Evolutionary conservation across 352 stramenopile species (phyloP), one percentile per base, ranked within the genome.

Genomic region (Phytophthora constricta): DNA sequence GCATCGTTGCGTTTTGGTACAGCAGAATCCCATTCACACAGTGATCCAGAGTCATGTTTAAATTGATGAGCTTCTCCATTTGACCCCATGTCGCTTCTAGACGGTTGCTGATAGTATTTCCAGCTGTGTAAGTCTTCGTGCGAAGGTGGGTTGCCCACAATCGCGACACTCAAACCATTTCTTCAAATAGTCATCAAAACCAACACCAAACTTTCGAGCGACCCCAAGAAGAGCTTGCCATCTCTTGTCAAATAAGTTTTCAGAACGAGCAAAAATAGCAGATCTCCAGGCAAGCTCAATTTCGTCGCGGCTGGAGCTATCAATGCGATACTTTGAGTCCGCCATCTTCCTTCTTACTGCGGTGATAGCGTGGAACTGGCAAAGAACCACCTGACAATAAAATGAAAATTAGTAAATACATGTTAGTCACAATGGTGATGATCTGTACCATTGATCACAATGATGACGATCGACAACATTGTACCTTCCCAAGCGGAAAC

Each of bases 361-460:
- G 2, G 37, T 60, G 26, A 60, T 51, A 9, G 37, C 52, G 27
- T 51, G 52, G 7, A 60, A 60, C n/a, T 60, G 52, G 13, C 37
- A 60, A 1, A 60, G 39, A n/a, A 60, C 37, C 4, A 60, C 41
- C 37, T 60, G 23, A n/a, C n/a, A n/a, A n/a, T n/a, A 23, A 5
- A 22, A 23, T 19, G n/a, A 9, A 17, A 60, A 26, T 5, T 13
- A 26, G 26, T 4, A 42, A 43, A 55, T 17, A 17, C 9, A 20
- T n/a, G n/a, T n/a, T n/a, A n/a, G n/a, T n/a, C n/a, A n/a, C n/a
- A n/a, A n/a, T n/a, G n/a, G n/a, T n/a, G n/a, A n/a, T n/a, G n/a
- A n/a, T n/a, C n/a, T n/a, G n/a, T n/a, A n/a, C n/a, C n/a, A 27
- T 11, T 14, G 48, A 39, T 11, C 16, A 19, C 48, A 55, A 55